Percentiles rank a stretch among this genome's conserved stretches.
phyloP scores from a whole-genome alignment of 768 basidiomycete species.

The Hericium erinaceus region DNA sequence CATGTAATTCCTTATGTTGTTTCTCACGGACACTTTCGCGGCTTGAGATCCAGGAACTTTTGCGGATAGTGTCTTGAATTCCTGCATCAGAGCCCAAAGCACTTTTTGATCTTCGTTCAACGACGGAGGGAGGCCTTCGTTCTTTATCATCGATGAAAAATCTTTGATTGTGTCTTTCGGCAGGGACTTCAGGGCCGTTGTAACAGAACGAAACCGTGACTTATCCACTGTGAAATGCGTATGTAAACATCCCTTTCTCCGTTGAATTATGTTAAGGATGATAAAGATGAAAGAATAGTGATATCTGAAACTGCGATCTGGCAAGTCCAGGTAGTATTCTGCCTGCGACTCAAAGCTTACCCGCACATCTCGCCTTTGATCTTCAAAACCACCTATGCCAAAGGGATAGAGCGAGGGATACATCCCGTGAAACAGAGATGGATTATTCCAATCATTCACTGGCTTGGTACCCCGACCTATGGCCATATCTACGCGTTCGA shows the following conservation, averaged over 20 bases:
- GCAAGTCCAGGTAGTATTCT: slow-evolving; percentile 15
- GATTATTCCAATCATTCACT: slow-evolving; percentile 24
- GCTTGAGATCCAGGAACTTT: slow-evolving; percentile 23
- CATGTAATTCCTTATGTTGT: slow-evolving; percentile 20
- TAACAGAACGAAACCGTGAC: background rate
- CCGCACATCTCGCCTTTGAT: background rate
- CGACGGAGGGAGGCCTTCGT: slow-evolving; percentile 2
- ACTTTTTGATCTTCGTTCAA: slow-evolving; percentile 10
- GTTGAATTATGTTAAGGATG: background rate
- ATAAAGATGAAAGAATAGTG: background rate
- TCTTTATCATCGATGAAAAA: slow-evolving; percentile 7
- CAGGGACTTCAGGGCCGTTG: slow-evolving; percentile 2
- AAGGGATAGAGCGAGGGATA: slow-evolving; percentile 24
- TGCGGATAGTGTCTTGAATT: slow-evolving; percentile 24
- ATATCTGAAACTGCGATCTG: slow-evolving; percentile 14
- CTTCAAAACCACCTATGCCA: slow-evolving; percentile 25
- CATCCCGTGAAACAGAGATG: slow-evolving; percentile 20
- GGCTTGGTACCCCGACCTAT: slow-evolving; percentile 1
- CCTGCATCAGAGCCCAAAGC: slow-evolving; percentile 16
- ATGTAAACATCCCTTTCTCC: background rate
- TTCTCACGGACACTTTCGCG: slow-evolving; percentile 17
- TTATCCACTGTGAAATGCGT: slow-evolving; percentile 12
- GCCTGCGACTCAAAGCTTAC: slow-evolving; percentile 20
- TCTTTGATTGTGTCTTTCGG: slow-evolving; percentile 3
- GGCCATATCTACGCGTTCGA: too few species aligned